A percentile compares a stretch with the other conserved stretches of the same genome.
Conservation (phyloP, 1,139 yeast species). For the Pichia inconspicua region DNA sequence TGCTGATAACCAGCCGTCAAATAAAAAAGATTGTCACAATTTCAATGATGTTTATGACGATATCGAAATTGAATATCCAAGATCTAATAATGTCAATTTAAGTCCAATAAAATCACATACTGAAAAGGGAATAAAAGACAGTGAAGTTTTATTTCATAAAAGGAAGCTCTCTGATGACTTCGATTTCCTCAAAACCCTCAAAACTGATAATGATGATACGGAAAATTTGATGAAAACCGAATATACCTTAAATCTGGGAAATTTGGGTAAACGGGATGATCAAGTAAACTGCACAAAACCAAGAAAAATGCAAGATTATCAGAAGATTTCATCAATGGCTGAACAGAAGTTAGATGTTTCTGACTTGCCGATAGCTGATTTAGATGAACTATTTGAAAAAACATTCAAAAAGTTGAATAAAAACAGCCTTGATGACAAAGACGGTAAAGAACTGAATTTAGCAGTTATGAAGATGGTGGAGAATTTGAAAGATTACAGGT, state of each 20-base stretch:
- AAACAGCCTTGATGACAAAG: conserved; percentile 9
- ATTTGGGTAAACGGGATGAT: neutral
- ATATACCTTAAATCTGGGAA: conserved; percentile 6
- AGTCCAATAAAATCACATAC: conserved; percentile 20
- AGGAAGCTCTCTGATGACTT: neutral
- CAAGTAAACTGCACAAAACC: neutral
- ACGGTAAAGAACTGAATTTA: conserved; percentile 9
- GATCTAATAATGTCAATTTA: conserved; percentile 18
- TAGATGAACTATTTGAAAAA: conserved; percentile 18
- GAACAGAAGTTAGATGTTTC: conserved; percentile 12
- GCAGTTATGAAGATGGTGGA: conserved; percentile 19
- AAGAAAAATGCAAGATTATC: neutral
- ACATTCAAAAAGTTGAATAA: conserved; percentile 22
- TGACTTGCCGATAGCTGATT: conserved; percentile 14
- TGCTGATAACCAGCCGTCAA: neutral
- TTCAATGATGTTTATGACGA: conserved; percentile 1
- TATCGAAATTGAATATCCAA: conserved; percentile 15
- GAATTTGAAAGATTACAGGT: conserved; percentile 15
- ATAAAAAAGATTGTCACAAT: neutral
- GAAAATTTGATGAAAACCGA: neutral
- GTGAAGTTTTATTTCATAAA: conserved; percentile 19
- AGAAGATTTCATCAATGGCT: neutral
- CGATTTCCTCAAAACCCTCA: neutral
- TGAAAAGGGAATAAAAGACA: conserved; percentile 19
- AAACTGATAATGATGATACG: neutral